Evolutionary conservation across 2,329 filamentous ascomycete genomes (phyloP).

Genomic region (Xylaria sp.): DNA sequence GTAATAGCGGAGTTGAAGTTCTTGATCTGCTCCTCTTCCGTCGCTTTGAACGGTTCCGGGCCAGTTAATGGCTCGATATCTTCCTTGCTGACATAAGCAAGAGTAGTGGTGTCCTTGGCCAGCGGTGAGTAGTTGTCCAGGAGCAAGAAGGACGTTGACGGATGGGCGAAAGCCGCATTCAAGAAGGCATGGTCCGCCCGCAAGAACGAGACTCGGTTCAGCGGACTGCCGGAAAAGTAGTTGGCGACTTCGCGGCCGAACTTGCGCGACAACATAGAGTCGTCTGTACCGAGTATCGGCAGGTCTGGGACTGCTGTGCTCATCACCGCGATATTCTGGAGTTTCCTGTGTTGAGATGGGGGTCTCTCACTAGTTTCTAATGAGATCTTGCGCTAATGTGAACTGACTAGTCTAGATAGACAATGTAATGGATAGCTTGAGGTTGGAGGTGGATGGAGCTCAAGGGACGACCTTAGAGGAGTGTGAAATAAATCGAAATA

Average conservation of each 20-base stretch:
- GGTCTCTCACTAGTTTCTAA: not conserved
- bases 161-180: slow-evolving; percentile 67
- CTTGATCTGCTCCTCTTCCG: slow-evolving; percentile 75
- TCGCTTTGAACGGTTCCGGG: slow-evolving; percentile 69
- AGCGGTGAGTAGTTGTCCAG: slow-evolving; percentile 81
- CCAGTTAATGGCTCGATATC: slow-evolving; percentile 76
- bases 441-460: not conserved
- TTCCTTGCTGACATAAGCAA: slow-evolving; percentile 71
- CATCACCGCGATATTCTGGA: slow-evolving; percentile 34
- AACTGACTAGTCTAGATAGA: not conserved
- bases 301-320: slow-evolving; percentile 49
- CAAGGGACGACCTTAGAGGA: not conserved
- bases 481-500: slow-evolving; percentile 3
- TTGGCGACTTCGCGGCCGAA: slow-evolving; percentile 83
- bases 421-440: not conserved
- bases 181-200: slow-evolving; percentile 75
- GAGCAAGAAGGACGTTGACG: slow-evolving; percentile 74
- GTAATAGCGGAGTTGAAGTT: slow-evolving; percentile 74
- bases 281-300: slow-evolving; percentile 52
- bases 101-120: slow-evolving; percentile 60
- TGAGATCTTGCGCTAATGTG: not conserved
- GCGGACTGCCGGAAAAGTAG: slow-evolving; percentile 79
- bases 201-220: slow-evolving; percentile 82
- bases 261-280: slow-evolving; percentile 74
- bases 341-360: not conserved